Evolutionary conservation across 768 basidiomycete genomes (phyloP).

Genomic region (Suillus tomentosus): DNA sequence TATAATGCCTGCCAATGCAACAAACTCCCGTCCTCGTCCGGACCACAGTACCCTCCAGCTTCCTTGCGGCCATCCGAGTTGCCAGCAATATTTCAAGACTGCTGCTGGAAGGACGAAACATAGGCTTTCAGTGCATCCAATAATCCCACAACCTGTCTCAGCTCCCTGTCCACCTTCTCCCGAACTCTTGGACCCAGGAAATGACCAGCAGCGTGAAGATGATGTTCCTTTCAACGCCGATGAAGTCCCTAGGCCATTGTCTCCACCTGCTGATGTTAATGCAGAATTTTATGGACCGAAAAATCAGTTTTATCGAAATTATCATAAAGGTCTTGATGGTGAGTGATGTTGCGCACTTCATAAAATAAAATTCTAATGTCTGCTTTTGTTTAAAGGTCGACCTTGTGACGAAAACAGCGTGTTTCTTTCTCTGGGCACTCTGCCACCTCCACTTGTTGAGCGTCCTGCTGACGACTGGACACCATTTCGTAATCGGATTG

Average conservation of each 20-base stretch:
- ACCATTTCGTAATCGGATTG: constrained; percentile 16
- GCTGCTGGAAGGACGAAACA: too few species aligned
- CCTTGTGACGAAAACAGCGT: constrained; percentile 12
- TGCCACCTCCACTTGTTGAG: constrained; percentile 1
- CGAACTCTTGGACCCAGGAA: too few species aligned
- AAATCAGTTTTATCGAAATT: constrained; percentile 6
- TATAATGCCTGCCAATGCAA: background rate
- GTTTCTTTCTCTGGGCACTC: constrained; percentile 9
- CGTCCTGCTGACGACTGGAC: constrained; percentile 16
- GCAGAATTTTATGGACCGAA: constrained; percentile 7
- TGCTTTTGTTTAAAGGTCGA: constrained; percentile 1
- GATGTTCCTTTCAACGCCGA: too few species aligned
- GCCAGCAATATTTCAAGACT: too few species aligned
- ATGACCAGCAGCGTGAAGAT: too few species aligned
- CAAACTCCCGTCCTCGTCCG: background rate
- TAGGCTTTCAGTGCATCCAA: background rate
- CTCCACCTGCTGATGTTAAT: constrained; percentile 1
- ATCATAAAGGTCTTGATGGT: constrained; percentile 4
- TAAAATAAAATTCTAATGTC: background rate
- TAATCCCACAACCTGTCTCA: too few species aligned
- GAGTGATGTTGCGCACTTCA: background rate
- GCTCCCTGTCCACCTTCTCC: too few species aligned
- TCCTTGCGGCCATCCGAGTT: background rate
- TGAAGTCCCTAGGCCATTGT: background rate
- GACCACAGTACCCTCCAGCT: constrained; percentile 4